A percentile compares a stretch with the other conserved stretches of the same genome.
phyloP scores from a whole-genome alignment of 2,329 filamentous ascomycete species.

The Botrytis deweyae region DNA sequence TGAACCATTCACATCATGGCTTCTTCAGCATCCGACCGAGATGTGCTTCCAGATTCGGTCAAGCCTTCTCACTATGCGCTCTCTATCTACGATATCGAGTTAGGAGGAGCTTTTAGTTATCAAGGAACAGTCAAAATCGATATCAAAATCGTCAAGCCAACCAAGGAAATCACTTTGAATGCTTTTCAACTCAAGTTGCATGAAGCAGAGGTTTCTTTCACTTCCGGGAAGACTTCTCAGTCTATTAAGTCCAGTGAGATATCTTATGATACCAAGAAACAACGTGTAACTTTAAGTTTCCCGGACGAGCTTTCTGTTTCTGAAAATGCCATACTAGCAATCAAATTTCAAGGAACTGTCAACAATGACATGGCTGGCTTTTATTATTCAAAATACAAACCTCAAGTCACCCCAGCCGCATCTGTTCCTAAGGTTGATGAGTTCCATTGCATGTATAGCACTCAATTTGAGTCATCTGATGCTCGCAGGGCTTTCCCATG shows the following conservation, averaged over 20 bases:
- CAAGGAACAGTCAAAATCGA: conserved; percentile 83
- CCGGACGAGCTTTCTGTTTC: conserved; percentile 66
- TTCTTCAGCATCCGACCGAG: conserved; percentile 53
- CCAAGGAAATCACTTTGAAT: conserved; percentile 80
- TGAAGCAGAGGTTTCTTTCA: conserved; percentile 60
- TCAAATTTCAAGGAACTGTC: conserved; percentile 77
- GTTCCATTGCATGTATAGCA: conserved; percentile 79
- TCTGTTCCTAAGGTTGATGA: conserved; percentile 74
- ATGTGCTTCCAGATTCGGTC: conserved; percentile 62
- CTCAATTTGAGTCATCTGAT: conserved; percentile 96
- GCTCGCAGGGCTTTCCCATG: conserved; percentile 94
- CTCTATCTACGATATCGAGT: conserved; percentile 75
- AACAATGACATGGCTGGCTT: conserved; percentile 93
- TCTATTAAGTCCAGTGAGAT: conserved; percentile 64
- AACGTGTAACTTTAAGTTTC: conserved; percentile 80
- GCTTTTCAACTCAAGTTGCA: conserved; percentile 78
- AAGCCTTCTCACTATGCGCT: conserved; percentile 86
- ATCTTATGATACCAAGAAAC: conserved; percentile 77
- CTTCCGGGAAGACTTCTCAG: conserved; percentile 55
- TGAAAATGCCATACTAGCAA: conserved; percentile 63
- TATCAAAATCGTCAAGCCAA: conserved; percentile 67
- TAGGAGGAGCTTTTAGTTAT: conserved; percentile 69
- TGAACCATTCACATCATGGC: conserved; percentile 28
- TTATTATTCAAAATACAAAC: conserved; percentile 93
- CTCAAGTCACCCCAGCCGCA: conserved; percentile 65